Conservation (phyloP, 169 alveolate genomes). For the Cryptosporidium muris region DNA sequence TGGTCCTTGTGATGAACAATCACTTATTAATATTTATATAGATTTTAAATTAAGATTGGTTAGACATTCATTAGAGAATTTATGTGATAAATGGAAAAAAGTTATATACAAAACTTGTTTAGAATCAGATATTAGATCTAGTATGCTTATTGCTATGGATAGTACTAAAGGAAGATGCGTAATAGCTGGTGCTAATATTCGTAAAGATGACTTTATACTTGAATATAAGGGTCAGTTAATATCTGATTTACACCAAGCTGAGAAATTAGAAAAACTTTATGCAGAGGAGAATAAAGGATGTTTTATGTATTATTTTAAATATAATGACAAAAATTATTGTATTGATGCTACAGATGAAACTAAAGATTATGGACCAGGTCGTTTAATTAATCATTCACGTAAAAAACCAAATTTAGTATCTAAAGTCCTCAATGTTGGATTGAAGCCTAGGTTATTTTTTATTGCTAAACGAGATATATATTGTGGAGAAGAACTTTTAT, state of each 20-base stretch:
- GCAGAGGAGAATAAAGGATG: conserved; percentile 75
- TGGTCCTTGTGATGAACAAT: conserved; percentile 10
- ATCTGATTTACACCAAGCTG: conserved; percentile 72
- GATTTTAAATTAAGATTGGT: conserved; percentile 17
- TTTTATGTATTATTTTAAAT: conserved; percentile 85
- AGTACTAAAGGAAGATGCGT: conserved; percentile 85
- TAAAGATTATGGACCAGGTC: conserved; percentile 84
- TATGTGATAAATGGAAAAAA: conserved; percentile 58
- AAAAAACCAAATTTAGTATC: conserved; percentile 84
- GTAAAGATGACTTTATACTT: conserved; percentile 84
- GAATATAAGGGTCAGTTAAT: conserved; percentile 87
- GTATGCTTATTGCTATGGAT: conserved; percentile 47
- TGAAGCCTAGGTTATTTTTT: conserved; percentile 81
- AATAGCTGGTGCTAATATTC: conserved; percentile 82
- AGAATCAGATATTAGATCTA: conserved; percentile 29
- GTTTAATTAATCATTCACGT: conserved; percentile 87
- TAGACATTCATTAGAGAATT: conserved; percentile 16
- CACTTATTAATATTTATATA: conserved; percentile 5
- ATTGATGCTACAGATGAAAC: conserved; percentile 89
- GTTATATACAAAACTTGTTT: conserved; percentile 71
- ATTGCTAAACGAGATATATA: conserved; percentile 80
- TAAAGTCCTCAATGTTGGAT: conserved; percentile 75
- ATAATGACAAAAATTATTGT: conserved; percentile 79
- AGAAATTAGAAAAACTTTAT: conserved; percentile 19
- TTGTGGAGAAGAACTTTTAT: conserved; percentile 87